Evolutionary conservation across 176 grass and related monocot genomes (phyloP).

Genomic region (Aegilops longissima): DNA sequence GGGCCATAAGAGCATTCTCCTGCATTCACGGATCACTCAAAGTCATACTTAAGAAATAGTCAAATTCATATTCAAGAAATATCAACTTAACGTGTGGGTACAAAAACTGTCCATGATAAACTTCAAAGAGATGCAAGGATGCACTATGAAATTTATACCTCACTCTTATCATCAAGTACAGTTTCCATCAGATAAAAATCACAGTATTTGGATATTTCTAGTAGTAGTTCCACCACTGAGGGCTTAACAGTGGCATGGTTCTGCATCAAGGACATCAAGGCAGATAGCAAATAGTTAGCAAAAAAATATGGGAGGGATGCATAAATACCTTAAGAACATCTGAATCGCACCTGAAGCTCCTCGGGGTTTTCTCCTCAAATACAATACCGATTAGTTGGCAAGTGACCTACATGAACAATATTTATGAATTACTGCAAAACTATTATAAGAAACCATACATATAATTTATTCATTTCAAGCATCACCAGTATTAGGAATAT

Average conservation of each 20-base stretch:
- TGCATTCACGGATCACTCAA: slow-evolving; percentile 35
- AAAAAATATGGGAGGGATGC: not conserved
- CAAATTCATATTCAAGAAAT: not conserved
- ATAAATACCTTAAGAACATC: not conserved
- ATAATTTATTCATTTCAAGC: not conserved
- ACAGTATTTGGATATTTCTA: slow-evolving; percentile 64
- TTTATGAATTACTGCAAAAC: not conserved
- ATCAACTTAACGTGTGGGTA: not conserved
- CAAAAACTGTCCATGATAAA: not conserved
- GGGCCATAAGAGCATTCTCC: slow-evolving; percentile 65
- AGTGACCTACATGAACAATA: slow-evolving; percentile 59
- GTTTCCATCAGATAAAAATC: slow-evolving; percentile 98
- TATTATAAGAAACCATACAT: not conserved
- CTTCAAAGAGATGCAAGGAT: not conserved
- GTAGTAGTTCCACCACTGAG: slow-evolving; percentile 59
- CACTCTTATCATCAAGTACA: slow-evolving; percentile 78
- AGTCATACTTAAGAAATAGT: slow-evolving; percentile 9
- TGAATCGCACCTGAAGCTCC: slow-evolving; percentile 74
- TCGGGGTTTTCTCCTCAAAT: slow-evolving; percentile 76
- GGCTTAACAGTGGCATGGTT: slow-evolving; percentile 70
- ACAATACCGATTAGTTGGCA: slow-evolving; percentile 87
- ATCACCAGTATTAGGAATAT: not conserved
- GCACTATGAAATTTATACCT: slow-evolving; percentile 45
- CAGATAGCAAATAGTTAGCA: slow-evolving; percentile 7
- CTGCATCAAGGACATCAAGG: slow-evolving; percentile 43